Evolutionary conservation across 352 stramenopile species (phyloP), one percentile per base, ranked within the genome.

Genomic region (Phytophthora quininea): DNA sequence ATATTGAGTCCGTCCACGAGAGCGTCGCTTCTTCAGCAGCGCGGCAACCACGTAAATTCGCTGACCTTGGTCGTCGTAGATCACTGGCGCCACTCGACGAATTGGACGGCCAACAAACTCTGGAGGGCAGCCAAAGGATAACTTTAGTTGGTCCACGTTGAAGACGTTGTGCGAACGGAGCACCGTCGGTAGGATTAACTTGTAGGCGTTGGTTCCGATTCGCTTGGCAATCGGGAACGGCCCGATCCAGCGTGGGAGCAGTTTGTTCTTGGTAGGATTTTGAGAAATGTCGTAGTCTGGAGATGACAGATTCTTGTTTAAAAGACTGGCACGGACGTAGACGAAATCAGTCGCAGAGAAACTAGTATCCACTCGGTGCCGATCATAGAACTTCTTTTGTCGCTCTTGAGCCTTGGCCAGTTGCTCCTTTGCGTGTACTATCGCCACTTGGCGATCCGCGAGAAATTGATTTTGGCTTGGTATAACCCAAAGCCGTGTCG

Each of bases 61-160:
- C 9, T 47, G 12, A 4, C 40, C 40, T 6, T 47, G 12, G 6
- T 47, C 6, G 40, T 47, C 40, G 40, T 24, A 47, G 19, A 47
- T 8, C 40, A 47, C 40, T 6, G 40, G 40, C 12, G 40, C 40
- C 9, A 14, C 15, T 15, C 9, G 40, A 6, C 40, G 40, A 14
- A 47, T 47, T 24, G 40, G 40, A 6, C 48, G 48, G 3, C 48
- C 48, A 9, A 55, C 5, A 32, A 55, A 55, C 35, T 55, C 6
- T 40, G 32, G 31, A 6, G 32, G 49, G 14, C 49, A 55, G 3
- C 49, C 49, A 29, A 55, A 3, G 3, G 49, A 55, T 3, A 55
- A n/a, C 49, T 55, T 55, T 8, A 55, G 14, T 37, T 55, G 31
- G 32, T 55, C 49, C 3, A 55, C 32, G n/a, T 55, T 55, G 49